A percentile compares a stretch with the other conserved stretches of the same genome.
Conservation (phyloP, 257 asterid genomes). For the Nyctanthes arbortristis region DNA sequence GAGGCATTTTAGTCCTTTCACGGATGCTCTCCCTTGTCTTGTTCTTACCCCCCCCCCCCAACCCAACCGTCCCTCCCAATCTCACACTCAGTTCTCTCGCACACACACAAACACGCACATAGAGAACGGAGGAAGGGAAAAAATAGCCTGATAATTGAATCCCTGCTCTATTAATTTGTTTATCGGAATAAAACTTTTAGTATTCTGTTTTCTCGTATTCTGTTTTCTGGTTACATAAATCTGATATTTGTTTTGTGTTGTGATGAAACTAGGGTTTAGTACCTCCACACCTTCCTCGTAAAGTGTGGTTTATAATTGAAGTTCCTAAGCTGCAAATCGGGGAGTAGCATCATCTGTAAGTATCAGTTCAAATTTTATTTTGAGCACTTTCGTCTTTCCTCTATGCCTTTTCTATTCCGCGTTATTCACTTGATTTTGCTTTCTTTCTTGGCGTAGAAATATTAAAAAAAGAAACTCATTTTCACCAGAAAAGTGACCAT, state of each 20-base stretch:
- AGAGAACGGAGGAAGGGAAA: neutral
- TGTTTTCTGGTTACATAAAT: constrained; percentile 6
- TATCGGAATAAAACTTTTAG: neutral
- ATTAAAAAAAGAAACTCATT: neutral
- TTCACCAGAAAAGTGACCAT: neutral
- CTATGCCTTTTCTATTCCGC: neutral
- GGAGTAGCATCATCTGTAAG: constrained; percentile 26
- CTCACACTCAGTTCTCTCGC: neutral
- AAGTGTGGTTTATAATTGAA: constrained; percentile 28
- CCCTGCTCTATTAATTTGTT: neutral
- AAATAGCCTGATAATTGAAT: neutral
- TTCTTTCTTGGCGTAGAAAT: neutral
- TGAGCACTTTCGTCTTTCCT: neutral
- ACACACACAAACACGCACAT: neutral
- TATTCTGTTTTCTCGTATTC: constrained; percentile 13
- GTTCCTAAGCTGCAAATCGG: constrained; percentile 17
- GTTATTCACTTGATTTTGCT: neutral
- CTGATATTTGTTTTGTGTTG: constrained; percentile 48
- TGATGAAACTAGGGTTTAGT: constrained; percentile 49
- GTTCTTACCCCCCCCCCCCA: neutral
- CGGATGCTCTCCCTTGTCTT: neutral
- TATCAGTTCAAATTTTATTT: neutral
- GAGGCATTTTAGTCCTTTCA: neutral
- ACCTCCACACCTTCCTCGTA: constrained; percentile 34
- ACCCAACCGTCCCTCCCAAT: too few species aligned